Percentiles rank a stretch among this genome's conserved stretches.
These are phyloP conservation scores for Podospora didyma DNA, from an alignment of 495 filamentous ascomycete species.

Conservation along the genomic window DNA sequence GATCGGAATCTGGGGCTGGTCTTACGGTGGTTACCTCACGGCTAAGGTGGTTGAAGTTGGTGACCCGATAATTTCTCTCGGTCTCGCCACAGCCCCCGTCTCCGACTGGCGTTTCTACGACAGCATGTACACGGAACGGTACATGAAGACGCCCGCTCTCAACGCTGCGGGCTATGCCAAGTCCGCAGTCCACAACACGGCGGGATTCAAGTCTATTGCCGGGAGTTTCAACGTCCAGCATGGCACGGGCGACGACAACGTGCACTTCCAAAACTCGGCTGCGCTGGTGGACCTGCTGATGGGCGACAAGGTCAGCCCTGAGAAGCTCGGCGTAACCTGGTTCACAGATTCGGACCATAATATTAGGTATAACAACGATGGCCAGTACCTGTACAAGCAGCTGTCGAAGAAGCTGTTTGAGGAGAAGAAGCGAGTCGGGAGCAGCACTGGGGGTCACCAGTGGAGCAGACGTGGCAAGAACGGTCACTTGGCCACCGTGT, in stretches of 20 bases:
- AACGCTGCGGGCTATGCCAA: constrained; percentile 48
- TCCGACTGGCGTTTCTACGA: constrained; percentile 62
- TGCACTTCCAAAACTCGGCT: constrained; percentile 55
- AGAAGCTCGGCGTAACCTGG: constrained; percentile 47
- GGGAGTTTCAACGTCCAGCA: constrained; percentile 53
- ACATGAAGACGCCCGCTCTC: constrained; percentile 52
- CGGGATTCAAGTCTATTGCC: constrained; percentile 49
- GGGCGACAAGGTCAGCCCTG: constrained; percentile 42
- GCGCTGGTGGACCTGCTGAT: constrained; percentile 50
- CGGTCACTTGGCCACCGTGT: too few relatives aligned
- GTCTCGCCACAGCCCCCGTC: constrained; percentile 51
- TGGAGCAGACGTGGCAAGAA: constrained; percentile 21
- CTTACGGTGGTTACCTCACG: constrained; percentile 55
- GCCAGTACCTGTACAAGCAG: constrained; percentile 47
- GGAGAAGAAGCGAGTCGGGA: constrained; percentile 19
- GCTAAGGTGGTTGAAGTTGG: constrained; percentile 52
- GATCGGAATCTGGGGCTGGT: constrained; percentile 58
- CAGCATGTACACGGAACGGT: constrained; percentile 60
- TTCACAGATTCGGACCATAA: constrained; percentile 55
- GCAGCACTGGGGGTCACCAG: constrained; percentile 11
- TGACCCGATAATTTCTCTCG: constrained; percentile 49
- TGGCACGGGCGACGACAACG: constrained; percentile 57
- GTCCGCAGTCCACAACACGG: constrained; percentile 38
- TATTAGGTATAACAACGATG: constrained; percentile 44
- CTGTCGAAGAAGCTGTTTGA: constrained; percentile 34